These are phyloP conservation scores for Gamarada debralockiae DNA, from an alignment of 495 filamentous ascomycete species.

Conservation along the genomic window DNA sequence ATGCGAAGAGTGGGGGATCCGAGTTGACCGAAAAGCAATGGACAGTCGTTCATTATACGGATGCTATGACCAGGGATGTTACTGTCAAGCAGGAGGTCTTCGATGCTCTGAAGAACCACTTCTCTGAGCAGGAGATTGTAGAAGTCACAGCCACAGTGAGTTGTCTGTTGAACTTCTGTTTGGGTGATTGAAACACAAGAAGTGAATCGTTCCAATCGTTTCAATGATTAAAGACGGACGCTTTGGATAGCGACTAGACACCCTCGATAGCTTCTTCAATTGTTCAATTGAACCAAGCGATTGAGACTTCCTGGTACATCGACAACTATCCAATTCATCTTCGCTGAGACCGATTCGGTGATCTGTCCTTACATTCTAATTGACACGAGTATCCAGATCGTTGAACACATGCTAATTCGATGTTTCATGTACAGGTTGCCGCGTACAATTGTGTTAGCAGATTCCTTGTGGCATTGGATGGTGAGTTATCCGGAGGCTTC, in stretches of 20 bases:
- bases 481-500: conserved; percentile 35
- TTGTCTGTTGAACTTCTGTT: not conserved
- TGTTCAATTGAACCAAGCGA: no score
- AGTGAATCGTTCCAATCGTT: no score
- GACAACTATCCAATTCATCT: no score
- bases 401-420: conserved; percentile 9
- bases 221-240: no score
- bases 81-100: conserved; percentile 62
- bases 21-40: conserved; percentile 53
- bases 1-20: not conserved
- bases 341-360: no score
- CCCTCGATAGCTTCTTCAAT: no score
- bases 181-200: no score
- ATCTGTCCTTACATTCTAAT: no score
- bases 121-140: conserved; percentile 65
- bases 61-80: conserved; percentile 70
- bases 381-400: no score
- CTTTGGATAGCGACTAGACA: no score
- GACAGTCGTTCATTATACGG: conserved; percentile 65
- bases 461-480: conserved; percentile 80
- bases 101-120: conserved; percentile 49
- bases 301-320: no score
- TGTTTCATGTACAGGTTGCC: conserved; percentile 40
- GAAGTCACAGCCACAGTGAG: conserved; percentile 66
- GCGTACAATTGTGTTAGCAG: conserved; percentile 85